phyloP scores from a whole-genome alignment of 352 stramenopile genomes.

The Pseudoperonospora humuli region DNA sequence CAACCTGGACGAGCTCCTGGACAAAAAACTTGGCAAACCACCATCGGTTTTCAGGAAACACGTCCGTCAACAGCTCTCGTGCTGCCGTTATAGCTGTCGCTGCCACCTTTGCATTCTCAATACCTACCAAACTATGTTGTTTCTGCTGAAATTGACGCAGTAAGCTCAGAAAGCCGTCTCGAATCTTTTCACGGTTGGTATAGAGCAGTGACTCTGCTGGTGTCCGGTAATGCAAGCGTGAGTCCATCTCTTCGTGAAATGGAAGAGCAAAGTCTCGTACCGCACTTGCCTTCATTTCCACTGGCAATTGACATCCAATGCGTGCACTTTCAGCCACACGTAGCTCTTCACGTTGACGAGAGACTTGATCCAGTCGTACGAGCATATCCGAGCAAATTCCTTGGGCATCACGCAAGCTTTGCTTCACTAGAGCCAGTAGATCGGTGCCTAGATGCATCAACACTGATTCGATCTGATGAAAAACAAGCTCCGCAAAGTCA shows the following conservation, averaged over 20 bases:
- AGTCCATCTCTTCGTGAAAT: conserved; percentile 65
- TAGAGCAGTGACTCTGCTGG: conserved; percentile 43
- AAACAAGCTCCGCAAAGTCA: conserved; percentile 31
- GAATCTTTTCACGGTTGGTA: conserved; percentile 60
- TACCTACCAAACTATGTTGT: conserved; percentile 41
- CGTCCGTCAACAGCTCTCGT: conserved; percentile 27
- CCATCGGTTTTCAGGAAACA: conserved; percentile 50
- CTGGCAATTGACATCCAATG: conserved; percentile 39
- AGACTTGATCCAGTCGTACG: conserved; percentile 20
- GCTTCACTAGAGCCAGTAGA: conserved; percentile 22
- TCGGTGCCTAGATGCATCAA: conserved; percentile 25
- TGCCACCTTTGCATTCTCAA: conserved; percentile 26
- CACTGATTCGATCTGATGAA: conserved; percentile 30
- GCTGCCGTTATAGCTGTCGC: conserved; percentile 23
- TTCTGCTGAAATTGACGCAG: conserved; percentile 54
- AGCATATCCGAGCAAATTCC: conserved; percentile 23
- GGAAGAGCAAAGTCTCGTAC: conserved; percentile 50
- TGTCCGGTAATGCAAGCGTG: conserved; percentile 54
- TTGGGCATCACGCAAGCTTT: conserved; percentile 21
- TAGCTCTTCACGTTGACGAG: conserved; percentile 33
- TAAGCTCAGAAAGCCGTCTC: conserved; percentile 48
- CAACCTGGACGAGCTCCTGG: conserved; percentile 55
- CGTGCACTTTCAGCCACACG: conserved; percentile 45
- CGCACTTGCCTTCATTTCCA: conserved; percentile 45
- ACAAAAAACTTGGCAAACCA: conserved; percentile 78